Evolutionary conservation across 1,284 basidiomycete species (phyloP).

Genomic region (Moniliella sp.): DNA sequence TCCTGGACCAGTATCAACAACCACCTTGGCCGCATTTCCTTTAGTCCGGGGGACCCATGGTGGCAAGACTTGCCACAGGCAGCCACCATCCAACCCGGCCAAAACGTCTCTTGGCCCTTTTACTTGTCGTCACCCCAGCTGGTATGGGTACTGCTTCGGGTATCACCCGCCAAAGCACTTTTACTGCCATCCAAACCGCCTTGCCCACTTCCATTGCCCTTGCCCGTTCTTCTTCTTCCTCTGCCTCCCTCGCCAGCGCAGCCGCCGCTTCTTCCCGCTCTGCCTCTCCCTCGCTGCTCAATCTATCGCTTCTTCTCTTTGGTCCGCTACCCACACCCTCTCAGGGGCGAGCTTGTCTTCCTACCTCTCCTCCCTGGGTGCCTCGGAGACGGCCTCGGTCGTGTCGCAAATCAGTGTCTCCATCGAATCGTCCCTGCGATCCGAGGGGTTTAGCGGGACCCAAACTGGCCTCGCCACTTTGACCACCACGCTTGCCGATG

Average conservation of each 20-base stretch:
- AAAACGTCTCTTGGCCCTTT: conserved; percentile 24
- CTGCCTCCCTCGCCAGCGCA: conserved; percentile 2
- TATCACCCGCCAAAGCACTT: conserved; percentile 13
- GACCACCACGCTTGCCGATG: conserved; percentile 15
- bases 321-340: conserved; percentile 3
- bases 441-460: conserved; percentile 13
- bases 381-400: conserved; percentile 9
- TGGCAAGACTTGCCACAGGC: conserved; percentile 14
- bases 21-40: conserved; percentile 11
- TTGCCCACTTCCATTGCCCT: conserved; percentile 9
- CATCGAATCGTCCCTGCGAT: conserved; percentile 10
- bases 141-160: conserved; percentile 8
- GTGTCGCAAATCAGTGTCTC: conserved; percentile 13
- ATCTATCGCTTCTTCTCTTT: conserved; percentile 4
- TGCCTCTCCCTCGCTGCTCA: conserved; percentile 3
- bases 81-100: conserved; percentile 13
- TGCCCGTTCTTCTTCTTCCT: neutral
- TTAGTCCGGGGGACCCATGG: conserved; percentile 15
- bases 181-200: conserved; percentile 16
- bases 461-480: conserved; percentile 15
- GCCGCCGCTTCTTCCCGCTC: conserved; percentile 5
- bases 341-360: conserved; percentile 2
- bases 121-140: conserved; percentile 18
- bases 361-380: too few species aligned
- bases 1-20: conserved; percentile 17